phyloP scores from a whole-genome alignment of 441 rosid species.

The Dalechampia spathulata region DNA sequence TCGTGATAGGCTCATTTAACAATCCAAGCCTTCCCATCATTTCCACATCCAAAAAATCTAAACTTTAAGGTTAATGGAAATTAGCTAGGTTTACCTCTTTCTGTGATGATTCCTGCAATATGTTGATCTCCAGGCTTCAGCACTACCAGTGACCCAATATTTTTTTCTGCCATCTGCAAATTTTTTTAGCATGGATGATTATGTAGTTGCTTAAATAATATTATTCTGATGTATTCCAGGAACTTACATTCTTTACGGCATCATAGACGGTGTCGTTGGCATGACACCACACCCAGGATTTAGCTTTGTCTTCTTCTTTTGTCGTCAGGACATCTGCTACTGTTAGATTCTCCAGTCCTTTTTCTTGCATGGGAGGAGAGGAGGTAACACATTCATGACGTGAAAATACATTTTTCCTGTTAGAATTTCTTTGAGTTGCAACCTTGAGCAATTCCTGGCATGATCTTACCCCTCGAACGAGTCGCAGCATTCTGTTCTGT shows the following conservation, averaged over 20 bases:
- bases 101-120: slow-evolving; percentile 84
- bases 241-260: slow-evolving; percentile 63
- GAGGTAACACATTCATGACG: slow-evolving; percentile 27
- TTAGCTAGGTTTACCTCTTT: slow-evolving; percentile 51
- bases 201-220: background rate
- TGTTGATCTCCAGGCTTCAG: slow-evolving; percentile 65
- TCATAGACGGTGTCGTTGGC: slow-evolving; percentile 53
- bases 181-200: slow-evolving; percentile 1
- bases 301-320: slow-evolving; percentile 43
- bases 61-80: background rate
- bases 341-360: slow-evolving; percentile 67
- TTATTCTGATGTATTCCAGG: background rate
- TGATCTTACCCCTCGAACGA: slow-evolving; percentile 28
- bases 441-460: slow-evolving; percentile 30
- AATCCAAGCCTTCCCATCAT: no score
- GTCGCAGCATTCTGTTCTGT: slow-evolving; percentile 30
- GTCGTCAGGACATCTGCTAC: slow-evolving; percentile 56
- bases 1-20: no score
- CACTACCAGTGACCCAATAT: slow-evolving; percentile 86
- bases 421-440: slow-evolving; percentile 20
- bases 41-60: no score
- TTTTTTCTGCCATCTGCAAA: slow-evolving; percentile 78
- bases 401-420: slow-evolving; percentile 19
- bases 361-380: slow-evolving; percentile 31
- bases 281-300: slow-evolving; percentile 63